Percentiles rank a stretch among this genome's conserved stretches.
Conservation (phyloP, 2,329 filamentous ascomycete genomes). For the Metarhizium brunneum region DNA sequence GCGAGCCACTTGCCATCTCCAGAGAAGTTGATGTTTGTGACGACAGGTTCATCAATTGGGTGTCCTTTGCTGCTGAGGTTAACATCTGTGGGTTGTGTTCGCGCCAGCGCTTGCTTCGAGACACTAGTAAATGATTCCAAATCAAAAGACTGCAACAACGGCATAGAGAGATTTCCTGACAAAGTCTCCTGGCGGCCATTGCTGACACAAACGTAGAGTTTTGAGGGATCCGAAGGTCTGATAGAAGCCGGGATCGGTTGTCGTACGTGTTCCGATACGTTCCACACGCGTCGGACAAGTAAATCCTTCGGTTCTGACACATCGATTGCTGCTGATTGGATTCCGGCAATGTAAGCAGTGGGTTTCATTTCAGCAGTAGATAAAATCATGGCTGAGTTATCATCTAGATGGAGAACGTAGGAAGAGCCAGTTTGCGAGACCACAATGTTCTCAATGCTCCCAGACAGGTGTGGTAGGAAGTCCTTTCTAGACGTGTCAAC, state of each 20-base stretch:
- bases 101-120: conserved; percentile 77
- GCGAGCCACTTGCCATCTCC: conserved; percentile 81
- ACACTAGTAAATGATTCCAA: conserved; percentile 69
- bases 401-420: conserved; percentile 77
- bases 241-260: conserved; percentile 50
- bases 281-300: conserved; percentile 42
- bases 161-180: conserved; percentile 42
- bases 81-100: conserved; percentile 77
- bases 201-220: conserved; percentile 59
- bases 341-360: conserved; percentile 71
- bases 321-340: conserved; percentile 56
- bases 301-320: conserved; percentile 41
- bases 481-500: conserved; percentile 76
- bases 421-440: conserved; percentile 72
- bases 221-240: conserved; percentile 52
- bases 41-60: conserved; percentile 66
- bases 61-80: conserved; percentile 65
- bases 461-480: conserved; percentile 82
- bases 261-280: conserved; percentile 31
- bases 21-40: conserved; percentile 67
- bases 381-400: conserved; percentile 85
- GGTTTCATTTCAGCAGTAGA: conserved; percentile 86
- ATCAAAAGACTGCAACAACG: conserved; percentile 75
- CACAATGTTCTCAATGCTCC: conserved; percentile 73
- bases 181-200: conserved; percentile 48